These are phyloP conservation scores for Smithsoniella earleae DNA, from an alignment of 163 green algal genomes.

Conservation along the genomic window DNA sequence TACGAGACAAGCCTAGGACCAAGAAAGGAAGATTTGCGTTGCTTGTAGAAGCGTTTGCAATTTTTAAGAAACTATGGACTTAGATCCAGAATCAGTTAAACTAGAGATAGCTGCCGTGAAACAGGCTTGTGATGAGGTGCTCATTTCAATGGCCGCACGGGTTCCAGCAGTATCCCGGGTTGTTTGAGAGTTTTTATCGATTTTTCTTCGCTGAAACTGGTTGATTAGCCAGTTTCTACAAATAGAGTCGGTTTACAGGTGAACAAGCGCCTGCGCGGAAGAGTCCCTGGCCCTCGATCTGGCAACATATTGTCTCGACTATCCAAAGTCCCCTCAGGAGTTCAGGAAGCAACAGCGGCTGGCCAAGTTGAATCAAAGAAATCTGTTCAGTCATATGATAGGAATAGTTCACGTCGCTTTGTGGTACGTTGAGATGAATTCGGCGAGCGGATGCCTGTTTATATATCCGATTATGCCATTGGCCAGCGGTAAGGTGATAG, in stretches of 20 bases:
- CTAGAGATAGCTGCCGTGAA: slow-evolving; percentile 12
- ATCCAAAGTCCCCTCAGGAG: slow-evolving; percentile 2
- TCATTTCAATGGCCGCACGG: background rate
- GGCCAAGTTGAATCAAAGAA: too few relatives aligned
- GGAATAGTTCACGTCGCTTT: slow-evolving; percentile 20
- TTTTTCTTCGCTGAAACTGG: background rate
- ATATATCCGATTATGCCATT: too few relatives aligned
- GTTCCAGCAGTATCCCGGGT: background rate
- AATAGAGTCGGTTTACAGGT: background rate
- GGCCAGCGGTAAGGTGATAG: too few relatives aligned
- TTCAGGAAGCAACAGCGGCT: too few relatives aligned
- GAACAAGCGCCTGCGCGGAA: background rate
- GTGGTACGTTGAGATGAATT: background rate
- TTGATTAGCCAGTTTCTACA: background rate
- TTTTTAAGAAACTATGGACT: background rate
- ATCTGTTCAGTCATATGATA: background rate
- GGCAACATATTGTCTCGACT: slow-evolving; percentile 1
- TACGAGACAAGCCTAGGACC: too few relatives aligned
- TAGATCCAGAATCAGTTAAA: slow-evolving; percentile 10
- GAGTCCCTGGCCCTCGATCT: background rate
- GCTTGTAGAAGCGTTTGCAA: background rate
- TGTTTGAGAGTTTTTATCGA: too few relatives aligned
- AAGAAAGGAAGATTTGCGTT: background rate
- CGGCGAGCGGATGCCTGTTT: background rate
- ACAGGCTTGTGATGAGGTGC: slow-evolving; percentile 6